Evolutionary conservation across 441 rosid genomes (phyloP).

Genomic region (Sinapis alba): DNA sequence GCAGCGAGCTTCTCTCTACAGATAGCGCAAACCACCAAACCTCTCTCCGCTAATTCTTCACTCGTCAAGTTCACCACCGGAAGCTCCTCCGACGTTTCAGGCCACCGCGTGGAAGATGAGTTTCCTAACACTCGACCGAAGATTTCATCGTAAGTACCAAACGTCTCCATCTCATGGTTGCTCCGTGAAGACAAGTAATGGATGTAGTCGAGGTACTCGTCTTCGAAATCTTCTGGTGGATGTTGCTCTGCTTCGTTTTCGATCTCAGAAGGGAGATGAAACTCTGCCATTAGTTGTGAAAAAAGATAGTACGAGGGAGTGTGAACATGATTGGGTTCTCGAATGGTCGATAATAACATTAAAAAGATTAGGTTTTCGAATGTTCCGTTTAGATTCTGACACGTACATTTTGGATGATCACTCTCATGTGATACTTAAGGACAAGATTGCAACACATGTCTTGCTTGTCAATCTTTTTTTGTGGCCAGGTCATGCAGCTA

Average conservation of each 20-base stretch:
- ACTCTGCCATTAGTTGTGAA: not conserved
- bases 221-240: not conserved
- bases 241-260: not conserved
- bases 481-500: not conserved
- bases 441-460: conserved; percentile 2
- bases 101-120: not conserved
- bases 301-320: not conserved
- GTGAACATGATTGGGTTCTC: not conserved
- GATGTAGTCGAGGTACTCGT: conserved; percentile 6
- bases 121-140: conserved; percentile 1
- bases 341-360: not conserved
- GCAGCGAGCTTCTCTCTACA: conserved; percentile 20
- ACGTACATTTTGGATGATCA: not conserved
- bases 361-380: not conserved
- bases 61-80: conserved; percentile 28
- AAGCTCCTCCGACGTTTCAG: not conserved
- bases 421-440: not conserved
- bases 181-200: not conserved
- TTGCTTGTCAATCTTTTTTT: not conserved
- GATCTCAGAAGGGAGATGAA: not conserved
- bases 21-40: conserved; percentile 23
- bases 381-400: not conserved
- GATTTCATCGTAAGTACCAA: not conserved
- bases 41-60: conserved; percentile 24
- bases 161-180: not conserved